phyloP scores from a whole-genome alignment of 1,139 yeast genomes.

The Geotrichum bryndzae region DNA sequence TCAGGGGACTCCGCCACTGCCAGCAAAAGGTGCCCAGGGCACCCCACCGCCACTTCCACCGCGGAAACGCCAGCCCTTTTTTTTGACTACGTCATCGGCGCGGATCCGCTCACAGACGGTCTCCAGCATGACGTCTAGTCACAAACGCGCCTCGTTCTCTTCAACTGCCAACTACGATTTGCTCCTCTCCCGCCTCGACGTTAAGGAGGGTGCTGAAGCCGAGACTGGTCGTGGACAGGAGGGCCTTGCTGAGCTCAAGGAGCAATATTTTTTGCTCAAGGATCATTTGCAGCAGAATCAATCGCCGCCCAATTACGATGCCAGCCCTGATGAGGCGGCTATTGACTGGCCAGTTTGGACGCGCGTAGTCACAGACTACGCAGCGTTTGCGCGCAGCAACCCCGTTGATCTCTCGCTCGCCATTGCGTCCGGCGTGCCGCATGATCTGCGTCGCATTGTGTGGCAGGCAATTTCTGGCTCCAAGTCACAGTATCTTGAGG shows the following conservation, averaged over 20 bases:
- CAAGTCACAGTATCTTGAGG: constrained; percentile 67
- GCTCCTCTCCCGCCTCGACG: constrained; percentile 44
- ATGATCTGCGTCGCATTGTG: constrained; percentile 75
- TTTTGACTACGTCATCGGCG: background rate
- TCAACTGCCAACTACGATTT: constrained; percentile 41
- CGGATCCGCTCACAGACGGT: constrained; percentile 22
- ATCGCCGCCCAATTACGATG: constrained; percentile 10
- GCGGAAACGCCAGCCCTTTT: constrained; percentile 30
- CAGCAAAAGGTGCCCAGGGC: constrained; percentile 15
- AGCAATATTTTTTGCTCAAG: constrained; percentile 27
- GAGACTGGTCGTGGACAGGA: constrained; percentile 49
- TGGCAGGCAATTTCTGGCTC: constrained; percentile 91
- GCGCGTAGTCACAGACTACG: constrained; percentile 66
- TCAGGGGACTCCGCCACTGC: constrained; percentile 17
- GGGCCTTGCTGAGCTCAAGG: constrained; percentile 42
- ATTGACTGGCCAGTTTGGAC: constrained; percentile 69
- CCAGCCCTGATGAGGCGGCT: constrained; percentile 31
- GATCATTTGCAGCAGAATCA: constrained; percentile 19
- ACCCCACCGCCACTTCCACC: constrained; percentile 31
- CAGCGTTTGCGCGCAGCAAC: constrained; percentile 54
- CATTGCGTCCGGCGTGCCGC: constrained; percentile 73
- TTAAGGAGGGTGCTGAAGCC: constrained; percentile 40
- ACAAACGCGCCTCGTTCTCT: constrained; percentile 18
- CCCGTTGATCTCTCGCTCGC: constrained; percentile 56
- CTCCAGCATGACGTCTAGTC: constrained; percentile 10